Base-by-base conservation (phyloP, 495 filamentous ascomycete species). In the Annulohypoxylon nitens region DNA sequence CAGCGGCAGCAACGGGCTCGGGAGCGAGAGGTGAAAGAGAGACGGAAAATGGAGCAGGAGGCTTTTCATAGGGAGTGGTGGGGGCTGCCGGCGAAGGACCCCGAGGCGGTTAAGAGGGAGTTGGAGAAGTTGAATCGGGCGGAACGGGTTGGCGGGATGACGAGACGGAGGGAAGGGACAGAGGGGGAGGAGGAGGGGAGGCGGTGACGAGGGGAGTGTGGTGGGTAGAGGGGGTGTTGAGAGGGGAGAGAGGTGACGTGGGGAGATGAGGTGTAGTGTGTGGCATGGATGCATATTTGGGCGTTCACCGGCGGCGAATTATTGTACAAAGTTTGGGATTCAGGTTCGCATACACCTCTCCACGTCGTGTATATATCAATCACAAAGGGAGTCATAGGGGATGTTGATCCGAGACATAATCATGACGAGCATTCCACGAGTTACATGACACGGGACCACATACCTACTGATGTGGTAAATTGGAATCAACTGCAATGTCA, bases 1-100 rank as follows among this genome's bases (percentile, higher is more conserved):
- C 86, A 84, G 51, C 86, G 88, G 70, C 85, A 91, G 71, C 87
- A 93, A 81, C 86, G 94, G 75, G 84, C 87, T 59, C 81, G 82
- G 43, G 86, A 89, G 83, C 79, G 86, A 55, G 90, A 92, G 79
- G 83, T 85, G 61, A 90, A 91, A 57, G 84, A 88, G 61, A 81
- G 78, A 64, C 80, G 83, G 57, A 84, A 83, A 75, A 79, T 85
- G 55, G 85, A 86, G 75, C 87, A 88, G 79, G 86, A 89, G 79
- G 82, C 81, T 20, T 88, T 89, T 58, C 78, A 88, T 74, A 64
- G 87, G 54, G 87, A 89, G 79, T 90, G 88, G 88, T 89, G 87
- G 88, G 85, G 85, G 0, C 69, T 89, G 66, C 85, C 86, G 7
- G 79, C 81, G 64, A 83, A 83, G 71, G 86, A 87, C 45, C 73